Percentiles rank a stretch among this genome's conserved stretches.
phyloP scores from a whole-genome alignment of 1,139 yeast species.

The Eremothecium coryli region DNA sequence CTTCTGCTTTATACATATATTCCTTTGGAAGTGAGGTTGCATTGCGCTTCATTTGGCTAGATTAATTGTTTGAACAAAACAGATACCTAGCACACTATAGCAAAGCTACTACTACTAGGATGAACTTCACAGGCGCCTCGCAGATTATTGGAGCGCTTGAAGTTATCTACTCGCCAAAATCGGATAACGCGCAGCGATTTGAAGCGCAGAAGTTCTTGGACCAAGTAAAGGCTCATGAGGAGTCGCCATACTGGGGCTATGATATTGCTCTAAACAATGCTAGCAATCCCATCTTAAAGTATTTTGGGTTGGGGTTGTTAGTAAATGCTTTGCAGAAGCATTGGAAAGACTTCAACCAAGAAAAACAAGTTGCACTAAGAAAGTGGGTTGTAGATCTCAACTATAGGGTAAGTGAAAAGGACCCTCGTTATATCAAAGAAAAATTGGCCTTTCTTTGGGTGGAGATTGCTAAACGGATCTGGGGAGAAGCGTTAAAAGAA shows the following conservation, averaged over 20 bases:
- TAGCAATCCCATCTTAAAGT: conserved; percentile 65
- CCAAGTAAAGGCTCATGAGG: conserved; percentile 62
- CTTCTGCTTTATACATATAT: too few relatives aligned
- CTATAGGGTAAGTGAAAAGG: conserved; percentile 45
- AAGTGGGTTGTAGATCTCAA: conserved; percentile 80
- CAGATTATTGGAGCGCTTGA: conserved; percentile 72
- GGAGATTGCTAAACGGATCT: conserved; percentile 78
- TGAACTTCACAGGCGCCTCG: conserved; percentile 57
- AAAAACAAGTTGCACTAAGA: conserved; percentile 61
- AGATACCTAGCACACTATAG: too few relatives aligned
- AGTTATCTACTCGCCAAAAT: conserved; percentile 64
- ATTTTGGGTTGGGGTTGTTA: conserved; percentile 76
- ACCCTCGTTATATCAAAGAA: conserved; percentile 85
- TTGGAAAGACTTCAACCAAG: conserved; percentile 49
- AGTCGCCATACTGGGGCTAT: conserved; percentile 90
- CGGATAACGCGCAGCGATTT: conserved; percentile 54
- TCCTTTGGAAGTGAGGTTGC: too few relatives aligned
- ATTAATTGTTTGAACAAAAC: too few relatives aligned
- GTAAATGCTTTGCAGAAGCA: conserved; percentile 58
- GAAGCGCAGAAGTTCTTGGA: conserved; percentile 72
- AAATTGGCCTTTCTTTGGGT: conserved; percentile 90
- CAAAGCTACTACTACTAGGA: too few relatives aligned
- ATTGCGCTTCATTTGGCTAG: too few relatives aligned
- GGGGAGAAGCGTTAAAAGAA: conserved; percentile 57
- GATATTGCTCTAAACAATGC: conserved; percentile 64